Conservation (phyloP, 1,284 basidiomycete species). For the Cutaneotrichosporon spelunceum region DNA sequence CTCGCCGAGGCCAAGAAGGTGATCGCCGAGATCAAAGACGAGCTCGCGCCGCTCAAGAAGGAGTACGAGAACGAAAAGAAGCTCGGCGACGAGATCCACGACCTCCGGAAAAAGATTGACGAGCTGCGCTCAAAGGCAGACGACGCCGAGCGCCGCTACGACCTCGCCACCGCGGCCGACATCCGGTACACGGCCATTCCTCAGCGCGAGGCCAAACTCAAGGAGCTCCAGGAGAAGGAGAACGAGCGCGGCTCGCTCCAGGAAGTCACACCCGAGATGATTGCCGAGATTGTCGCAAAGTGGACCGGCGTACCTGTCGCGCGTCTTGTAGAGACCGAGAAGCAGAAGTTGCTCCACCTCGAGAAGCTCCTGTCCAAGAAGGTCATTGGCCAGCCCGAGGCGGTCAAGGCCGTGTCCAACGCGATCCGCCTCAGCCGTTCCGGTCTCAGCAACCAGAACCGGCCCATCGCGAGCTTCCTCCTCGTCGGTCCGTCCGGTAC, state of each 20-base stretch:
- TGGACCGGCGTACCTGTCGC: slow-evolving; percentile 54
- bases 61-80: slow-evolving; percentile 87
- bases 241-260: slow-evolving; percentile 51
- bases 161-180: slow-evolving; percentile 82
- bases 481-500: slow-evolving; percentile 56
- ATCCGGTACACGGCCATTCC: slow-evolving; percentile 90
- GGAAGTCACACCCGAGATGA: slow-evolving; percentile 55
- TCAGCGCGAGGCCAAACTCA: slow-evolving; percentile 74
- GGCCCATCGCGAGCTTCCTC: slow-evolving; percentile 58
- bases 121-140: slow-evolving; percentile 89
- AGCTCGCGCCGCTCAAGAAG: slow-evolving; percentile 82
- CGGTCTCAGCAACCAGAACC: slow-evolving; percentile 58
- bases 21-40: slow-evolving; percentile 81
- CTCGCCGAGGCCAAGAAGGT: slow-evolving; percentile 73
- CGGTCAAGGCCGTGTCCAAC: slow-evolving; percentile 58
- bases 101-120: slow-evolving; percentile 78
- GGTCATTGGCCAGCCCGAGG: slow-evolving; percentile 59
- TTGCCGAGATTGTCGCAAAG: slow-evolving; percentile 57
- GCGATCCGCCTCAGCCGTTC: slow-evolving; percentile 59
- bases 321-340: slow-evolving; percentile 49
- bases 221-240: slow-evolving; percentile 56
- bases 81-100: slow-evolving; percentile 79
- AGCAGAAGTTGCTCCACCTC: slow-evolving; percentile 55
- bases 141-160: slow-evolving; percentile 84
- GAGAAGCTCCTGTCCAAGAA: slow-evolving; percentile 54